Evolutionary conservation across 441 rosid genomes (phyloP), one percentile per base, ranked within the genome.

Genomic region (Populus hybrid): DNA sequence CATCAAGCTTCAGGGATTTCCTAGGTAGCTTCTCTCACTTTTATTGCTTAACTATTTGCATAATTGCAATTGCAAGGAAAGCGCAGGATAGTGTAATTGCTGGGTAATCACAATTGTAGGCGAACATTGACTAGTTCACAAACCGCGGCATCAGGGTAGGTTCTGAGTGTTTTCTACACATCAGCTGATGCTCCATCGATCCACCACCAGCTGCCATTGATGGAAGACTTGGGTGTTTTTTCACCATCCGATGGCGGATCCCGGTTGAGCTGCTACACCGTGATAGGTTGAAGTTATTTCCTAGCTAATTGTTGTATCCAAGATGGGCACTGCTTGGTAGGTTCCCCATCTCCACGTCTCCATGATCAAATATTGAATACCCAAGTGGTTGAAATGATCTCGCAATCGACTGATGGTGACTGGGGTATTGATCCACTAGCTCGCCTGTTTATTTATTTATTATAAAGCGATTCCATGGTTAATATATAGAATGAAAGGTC

Each of bases 211-310:
- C 46, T 77, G 2, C 80, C 38, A 63, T 78, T 76, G 36, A 82
- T 38, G 32, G 73, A 85, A n/a, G 84, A 69, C 65, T 73, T 16
- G 18, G 88, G 83, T 38, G 86, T 81, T 21, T 77, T 71, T 65
- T 85, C 90, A 34, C 80, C 81, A 1, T 88, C 84, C 0, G 90
- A 83, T 11, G 87, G 14, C 74, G 70, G 38, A 84, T n/a, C 10
- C 67, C 74, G 1, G 73, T 36, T 30, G 32, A 30, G 8, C 30
- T 16, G 79, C 40, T 67, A 9, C 35, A n/a, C 63, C 76, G 1
- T 72, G 61, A n/a, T 81, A 68, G 2, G 79, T 34, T 54, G 23
- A 72, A 40, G 64, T 38, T 9, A 70, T 38, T 75, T 80, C 4
- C 32, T 30, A 30, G 84, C 84, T 85, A 83, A 75, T 69, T 70